phyloP scores from a whole-genome alignment of 257 asterid species.

The Solanum etuberosum region DNA sequence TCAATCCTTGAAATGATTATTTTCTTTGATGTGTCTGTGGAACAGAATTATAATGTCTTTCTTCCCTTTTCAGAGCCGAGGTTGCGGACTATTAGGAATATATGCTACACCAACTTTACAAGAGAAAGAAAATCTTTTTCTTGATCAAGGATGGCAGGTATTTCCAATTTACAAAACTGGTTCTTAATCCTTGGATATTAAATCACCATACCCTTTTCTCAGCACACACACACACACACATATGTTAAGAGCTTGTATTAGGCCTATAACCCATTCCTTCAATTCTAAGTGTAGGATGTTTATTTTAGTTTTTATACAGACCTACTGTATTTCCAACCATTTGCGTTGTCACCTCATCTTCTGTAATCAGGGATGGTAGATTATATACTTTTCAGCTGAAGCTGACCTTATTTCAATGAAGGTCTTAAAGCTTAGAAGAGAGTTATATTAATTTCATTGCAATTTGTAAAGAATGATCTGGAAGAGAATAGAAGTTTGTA shows the following conservation, averaged over 20 bases:
- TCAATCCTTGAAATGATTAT: neutral
- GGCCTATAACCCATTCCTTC: neutral
- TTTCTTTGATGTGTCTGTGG: neutral
- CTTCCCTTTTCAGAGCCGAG: conserved; percentile 58
- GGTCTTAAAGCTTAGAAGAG: neutral
- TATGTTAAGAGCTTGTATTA: neutral
- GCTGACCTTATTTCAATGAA: neutral
- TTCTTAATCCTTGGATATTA: neutral
- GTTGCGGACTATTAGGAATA: conserved; percentile 74
- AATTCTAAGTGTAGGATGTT: neutral
- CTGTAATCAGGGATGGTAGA: neutral
- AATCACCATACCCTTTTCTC: neutral
- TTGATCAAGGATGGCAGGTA: conserved; percentile 99
- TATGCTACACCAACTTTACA: conserved; percentile 81
- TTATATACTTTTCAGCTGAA: neutral
- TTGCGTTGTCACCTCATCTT: neutral
- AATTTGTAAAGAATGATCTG: neutral
- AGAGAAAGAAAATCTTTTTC: conserved; percentile 85
- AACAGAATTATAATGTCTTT: neutral
- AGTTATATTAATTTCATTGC: neutral
- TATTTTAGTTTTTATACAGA: neutral
- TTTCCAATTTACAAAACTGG: neutral
- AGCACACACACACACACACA: neutral
- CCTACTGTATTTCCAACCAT: neutral
- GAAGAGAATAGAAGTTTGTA: neutral